These are phyloP conservation scores for Hortaea werneckii DNA, from an alignment of 2,329 filamentous ascomycete species.

Conservation along the genomic window DNA sequence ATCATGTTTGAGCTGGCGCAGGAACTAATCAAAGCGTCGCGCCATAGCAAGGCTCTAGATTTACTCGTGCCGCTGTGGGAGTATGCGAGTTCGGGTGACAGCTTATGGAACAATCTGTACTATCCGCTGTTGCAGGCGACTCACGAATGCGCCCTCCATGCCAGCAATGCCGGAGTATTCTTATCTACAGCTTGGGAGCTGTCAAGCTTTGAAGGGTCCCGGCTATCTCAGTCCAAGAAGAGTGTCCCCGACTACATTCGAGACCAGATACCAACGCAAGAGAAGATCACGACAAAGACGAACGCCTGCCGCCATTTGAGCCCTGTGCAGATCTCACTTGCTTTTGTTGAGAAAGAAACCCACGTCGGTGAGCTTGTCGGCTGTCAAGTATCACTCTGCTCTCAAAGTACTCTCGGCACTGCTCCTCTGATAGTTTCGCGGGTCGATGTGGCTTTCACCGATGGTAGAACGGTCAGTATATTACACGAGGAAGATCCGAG, in stretches of 20 bases:
- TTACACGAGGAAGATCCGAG: not conserved
- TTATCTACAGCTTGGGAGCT: constrained; percentile 50
- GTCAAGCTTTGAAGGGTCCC: constrained; percentile 12
- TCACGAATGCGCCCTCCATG: constrained; percentile 40
- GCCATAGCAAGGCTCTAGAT: constrained; percentile 42
- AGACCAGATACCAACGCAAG: not conserved
- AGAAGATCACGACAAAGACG: constrained; percentile 10
- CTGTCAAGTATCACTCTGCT: constrained; percentile 46
- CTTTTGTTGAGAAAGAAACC: constrained; percentile 44
- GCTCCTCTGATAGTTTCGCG: constrained; percentile 10
- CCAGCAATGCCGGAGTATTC: constrained; percentile 36
- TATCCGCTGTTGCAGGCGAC: constrained; percentile 44
- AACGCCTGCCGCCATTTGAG: constrained; percentile 13
- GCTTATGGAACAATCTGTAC: constrained; percentile 51
- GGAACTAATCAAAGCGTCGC: constrained; percentile 41
- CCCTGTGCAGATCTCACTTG: constrained; percentile 41
- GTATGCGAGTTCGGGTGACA: constrained; percentile 46
- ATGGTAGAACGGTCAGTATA: not conserved
- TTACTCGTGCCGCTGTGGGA: constrained; percentile 46
- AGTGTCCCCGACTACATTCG: constrained; percentile 8
- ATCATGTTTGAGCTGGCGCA: constrained; percentile 46
- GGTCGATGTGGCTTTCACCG: constrained; percentile 3
- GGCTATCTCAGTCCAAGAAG: too few species aligned
- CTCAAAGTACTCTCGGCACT: constrained; percentile 32
- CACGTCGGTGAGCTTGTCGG: constrained; percentile 49